phyloP scores from a whole-genome alignment of 2,329 filamentous ascomycete genomes.

The Fusarium oxysporum region DNA sequence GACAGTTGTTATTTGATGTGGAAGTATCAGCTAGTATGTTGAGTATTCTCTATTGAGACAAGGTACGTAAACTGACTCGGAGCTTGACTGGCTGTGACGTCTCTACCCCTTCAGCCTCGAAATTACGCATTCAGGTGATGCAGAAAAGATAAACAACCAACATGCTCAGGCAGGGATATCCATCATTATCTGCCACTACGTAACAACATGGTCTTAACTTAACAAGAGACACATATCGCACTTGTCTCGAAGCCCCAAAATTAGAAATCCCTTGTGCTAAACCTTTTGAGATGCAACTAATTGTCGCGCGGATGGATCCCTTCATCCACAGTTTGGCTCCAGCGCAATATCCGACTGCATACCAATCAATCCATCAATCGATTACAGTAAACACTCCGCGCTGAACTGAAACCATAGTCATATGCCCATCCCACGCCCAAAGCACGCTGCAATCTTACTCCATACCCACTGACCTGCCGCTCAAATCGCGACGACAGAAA shows the following conservation, averaged over 20 bases:
- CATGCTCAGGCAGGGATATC: conserved; percentile 1
- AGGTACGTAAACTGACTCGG: conserved; percentile 15
- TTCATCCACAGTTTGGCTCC: conserved; percentile 33
- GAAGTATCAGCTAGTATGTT: neutral
- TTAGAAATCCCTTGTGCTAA: conserved; percentile 23
- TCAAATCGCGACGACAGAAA: conserved; percentile 14
- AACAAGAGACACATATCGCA: conserved; percentile 5
- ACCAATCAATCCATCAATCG: conserved; percentile 23
- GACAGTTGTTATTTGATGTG: conserved; percentile 2
- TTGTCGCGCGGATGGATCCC: conserved; percentile 21
- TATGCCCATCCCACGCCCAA: conserved; percentile 29
- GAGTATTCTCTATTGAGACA: conserved; percentile 17
- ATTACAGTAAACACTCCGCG: conserved; percentile 15
- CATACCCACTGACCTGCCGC: conserved; percentile 28
- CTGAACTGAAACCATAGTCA: conserved; percentile 29
- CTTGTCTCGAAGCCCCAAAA: conserved; percentile 19
- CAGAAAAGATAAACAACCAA: conserved; percentile 3
- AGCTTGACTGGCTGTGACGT: conserved; percentile 2
- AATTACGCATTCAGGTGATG: conserved; percentile 6
- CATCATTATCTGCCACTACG: conserved; percentile 4
- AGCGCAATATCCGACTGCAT: conserved; percentile 37
- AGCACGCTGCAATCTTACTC: conserved; percentile 34
- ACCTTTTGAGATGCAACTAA: conserved; percentile 27
- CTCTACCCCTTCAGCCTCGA: conserved; percentile 3
- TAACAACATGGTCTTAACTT: neutral